Evolutionary conservation across 257 asterid genomes (phyloP), one percentile per base, ranked within the genome.

Genomic region (Apocynum venetum): DNA sequence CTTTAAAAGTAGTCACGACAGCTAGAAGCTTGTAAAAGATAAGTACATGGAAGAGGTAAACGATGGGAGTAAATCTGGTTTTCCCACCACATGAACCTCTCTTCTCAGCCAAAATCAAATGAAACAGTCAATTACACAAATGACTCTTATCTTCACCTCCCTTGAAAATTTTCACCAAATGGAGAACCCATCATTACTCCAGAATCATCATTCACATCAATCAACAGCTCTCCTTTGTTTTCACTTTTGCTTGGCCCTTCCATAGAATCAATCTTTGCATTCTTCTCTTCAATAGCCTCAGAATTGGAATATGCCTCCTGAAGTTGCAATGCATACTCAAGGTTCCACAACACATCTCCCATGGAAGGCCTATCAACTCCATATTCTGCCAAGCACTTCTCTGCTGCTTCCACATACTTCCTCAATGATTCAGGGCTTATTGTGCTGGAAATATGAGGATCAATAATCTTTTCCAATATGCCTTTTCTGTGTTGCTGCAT

Each of bases 271-370:
- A 71, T 74, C 60, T 79, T 75, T 20, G 40, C 82, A 55, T 57
- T 73, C 4, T 51, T 77, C 15, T 63, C 65, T 12, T 64, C 75
- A 13, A 67, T 71, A 49, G 38, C 78, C 65, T 69, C 80, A 67
- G 75, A 40, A 9, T 75, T 49, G 6, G 86, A 60, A 0, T 85
- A 65, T 46, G 82, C 81, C 10, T 87, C 96, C 31, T 90, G 94
- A 48, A 94, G 82, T 93, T 94, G 98, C 81, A 92, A 76, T 12
- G 97, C 96, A 78, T 81, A 87, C 71, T 94, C 97, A 53, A 94
- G 85, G 59, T 94, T 79, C 98, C 97, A 92, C 72, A 94, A 47
- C 2, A 94, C 97, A 72, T 94, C 98, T 38, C 97, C 98, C 97
- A 94, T 92, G 0, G 97, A 80, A 25, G 97, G 97, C 88, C 98